These are phyloP conservation scores for Phytophthora aleatoria DNA, from an alignment of 352 stramenopile genomes.

Conservation along the genomic window DNA sequence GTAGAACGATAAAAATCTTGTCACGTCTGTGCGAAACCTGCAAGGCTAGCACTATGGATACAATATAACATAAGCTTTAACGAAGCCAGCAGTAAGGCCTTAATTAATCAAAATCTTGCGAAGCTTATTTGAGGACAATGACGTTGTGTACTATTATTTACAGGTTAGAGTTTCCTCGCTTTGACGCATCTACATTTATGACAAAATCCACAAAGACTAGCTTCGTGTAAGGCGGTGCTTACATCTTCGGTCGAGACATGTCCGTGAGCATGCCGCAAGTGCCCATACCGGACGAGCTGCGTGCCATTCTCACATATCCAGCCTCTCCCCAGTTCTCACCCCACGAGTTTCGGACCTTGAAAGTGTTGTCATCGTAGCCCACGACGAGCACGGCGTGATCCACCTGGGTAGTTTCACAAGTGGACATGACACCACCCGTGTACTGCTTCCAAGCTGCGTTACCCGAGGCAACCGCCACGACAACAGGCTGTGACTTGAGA, in stretches of 20 bases:
- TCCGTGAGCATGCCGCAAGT: constrained; percentile 52
- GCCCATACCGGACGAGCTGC: constrained; percentile 57
- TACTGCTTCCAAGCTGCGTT: constrained; percentile 97
- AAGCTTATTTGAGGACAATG: background rate
- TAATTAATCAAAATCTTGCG: no score
- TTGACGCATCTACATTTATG: constrained; percentile 23
- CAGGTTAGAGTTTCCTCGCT: constrained; percentile 5
- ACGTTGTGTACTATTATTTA: constrained; percentile 21
- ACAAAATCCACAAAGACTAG: constrained; percentile 11
- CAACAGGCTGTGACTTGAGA: constrained; percentile 91
- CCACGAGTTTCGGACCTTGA: constrained; percentile 98
- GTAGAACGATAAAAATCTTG: background rate
- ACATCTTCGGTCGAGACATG: constrained; percentile 54
- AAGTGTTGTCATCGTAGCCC: constrained; percentile 87
- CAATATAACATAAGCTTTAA: no score
- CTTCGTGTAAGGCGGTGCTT: constrained; percentile 8
- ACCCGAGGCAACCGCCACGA: constrained; percentile 92
- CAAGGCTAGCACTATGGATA: no score
- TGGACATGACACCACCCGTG: constrained; percentile 85
- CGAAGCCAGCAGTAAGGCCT: no score
- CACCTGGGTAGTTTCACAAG: constrained; percentile 80
- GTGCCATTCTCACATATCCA: constrained; percentile 89
- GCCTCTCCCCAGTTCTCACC: constrained; percentile 90
- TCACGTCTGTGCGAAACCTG: background rate
- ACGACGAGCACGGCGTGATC: constrained; percentile 97